These are phyloP conservation scores for Panellus pusillus DNA, from an alignment of 768 basidiomycete species.

Conservation along the genomic window DNA sequence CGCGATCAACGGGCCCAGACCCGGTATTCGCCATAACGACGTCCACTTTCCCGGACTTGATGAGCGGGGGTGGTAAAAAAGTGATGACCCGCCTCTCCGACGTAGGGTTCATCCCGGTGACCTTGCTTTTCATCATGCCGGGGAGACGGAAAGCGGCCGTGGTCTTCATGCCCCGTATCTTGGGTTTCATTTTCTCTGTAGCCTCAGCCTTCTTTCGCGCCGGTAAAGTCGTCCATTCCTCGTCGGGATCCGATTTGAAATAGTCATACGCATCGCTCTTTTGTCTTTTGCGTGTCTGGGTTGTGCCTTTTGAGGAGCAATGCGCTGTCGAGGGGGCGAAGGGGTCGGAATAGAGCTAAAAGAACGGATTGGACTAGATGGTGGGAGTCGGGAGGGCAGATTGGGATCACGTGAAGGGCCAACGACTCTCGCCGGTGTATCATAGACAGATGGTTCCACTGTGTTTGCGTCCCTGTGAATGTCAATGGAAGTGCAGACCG, in stretches of 20 bases:
- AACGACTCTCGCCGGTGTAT: neutral
- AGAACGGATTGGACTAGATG: conserved; percentile 15
- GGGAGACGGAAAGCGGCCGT: conserved; percentile 15
- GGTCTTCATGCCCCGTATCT: conserved; percentile 12
- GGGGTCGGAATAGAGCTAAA: conserved; percentile 12
- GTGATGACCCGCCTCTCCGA: conserved; percentile 16
- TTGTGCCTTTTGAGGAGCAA: conserved; percentile 1
- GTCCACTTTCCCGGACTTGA: conserved; percentile 13
- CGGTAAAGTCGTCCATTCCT: conserved; percentile 39
- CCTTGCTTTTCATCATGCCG: conserved; percentile 7
- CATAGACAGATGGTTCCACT: neutral
- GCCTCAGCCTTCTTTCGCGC: conserved; percentile 31
- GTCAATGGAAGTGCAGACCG: neutral
- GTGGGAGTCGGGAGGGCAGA: conserved; percentile 4
- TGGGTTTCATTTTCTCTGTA: neutral
- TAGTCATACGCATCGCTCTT: conserved; percentile 29
- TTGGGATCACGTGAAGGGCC: conserved; percentile 1
- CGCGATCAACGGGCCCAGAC: neutral
- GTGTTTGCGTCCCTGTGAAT: neutral
- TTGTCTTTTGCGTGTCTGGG: conserved; percentile 1
- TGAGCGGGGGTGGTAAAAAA: conserved; percentile 18
- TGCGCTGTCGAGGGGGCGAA: conserved; percentile 9
- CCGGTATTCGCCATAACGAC: conserved; percentile 2
- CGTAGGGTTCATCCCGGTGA: conserved; percentile 13
- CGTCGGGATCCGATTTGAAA: conserved; percentile 30